Conservation (phyloP, 768 basidiomycete species). For the Mrakia frigida region DNA sequence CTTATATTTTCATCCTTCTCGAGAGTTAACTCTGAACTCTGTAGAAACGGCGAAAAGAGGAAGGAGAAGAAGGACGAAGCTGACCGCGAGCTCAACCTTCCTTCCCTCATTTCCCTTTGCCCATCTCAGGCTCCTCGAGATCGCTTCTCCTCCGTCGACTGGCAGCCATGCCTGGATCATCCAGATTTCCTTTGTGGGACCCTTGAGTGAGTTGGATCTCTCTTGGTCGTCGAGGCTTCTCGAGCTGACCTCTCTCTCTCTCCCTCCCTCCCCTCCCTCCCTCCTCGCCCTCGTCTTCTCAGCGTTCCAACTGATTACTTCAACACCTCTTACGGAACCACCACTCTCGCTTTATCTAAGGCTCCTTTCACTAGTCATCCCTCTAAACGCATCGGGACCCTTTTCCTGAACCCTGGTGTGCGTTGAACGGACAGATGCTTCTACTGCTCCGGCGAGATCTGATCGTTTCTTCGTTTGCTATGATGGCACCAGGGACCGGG, state of each 20-base stretch:
- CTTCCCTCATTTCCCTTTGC: background rate
- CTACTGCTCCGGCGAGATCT: background rate
- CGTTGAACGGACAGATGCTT: no score
- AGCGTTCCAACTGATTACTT: slow-evolving; percentile 33
- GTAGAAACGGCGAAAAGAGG: background rate
- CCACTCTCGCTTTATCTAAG: slow-evolving; percentile 27
- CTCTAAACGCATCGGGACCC: slow-evolving; percentile 18
- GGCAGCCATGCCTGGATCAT: background rate
- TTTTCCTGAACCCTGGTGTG: slow-evolving; percentile 29
- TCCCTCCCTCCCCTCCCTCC: background rate
- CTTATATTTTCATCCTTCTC: background rate
- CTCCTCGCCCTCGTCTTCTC: background rate
- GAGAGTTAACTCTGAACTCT: background rate
- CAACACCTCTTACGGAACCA: slow-evolving; percentile 24
- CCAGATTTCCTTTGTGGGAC: background rate
- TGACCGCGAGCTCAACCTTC: background rate
- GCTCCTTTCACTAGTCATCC: background rate
- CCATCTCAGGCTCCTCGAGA: background rate
- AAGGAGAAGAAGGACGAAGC: background rate
- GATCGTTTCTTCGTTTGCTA: background rate
- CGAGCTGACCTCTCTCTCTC: background rate
- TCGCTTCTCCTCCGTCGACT: background rate
- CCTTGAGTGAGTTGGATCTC: background rate
- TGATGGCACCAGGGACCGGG: slow-evolving; percentile 29
- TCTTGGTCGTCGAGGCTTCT: background rate